phyloP scores from a whole-genome alignment of 140 eudicot species.

The Cichorium intybus region DNA sequence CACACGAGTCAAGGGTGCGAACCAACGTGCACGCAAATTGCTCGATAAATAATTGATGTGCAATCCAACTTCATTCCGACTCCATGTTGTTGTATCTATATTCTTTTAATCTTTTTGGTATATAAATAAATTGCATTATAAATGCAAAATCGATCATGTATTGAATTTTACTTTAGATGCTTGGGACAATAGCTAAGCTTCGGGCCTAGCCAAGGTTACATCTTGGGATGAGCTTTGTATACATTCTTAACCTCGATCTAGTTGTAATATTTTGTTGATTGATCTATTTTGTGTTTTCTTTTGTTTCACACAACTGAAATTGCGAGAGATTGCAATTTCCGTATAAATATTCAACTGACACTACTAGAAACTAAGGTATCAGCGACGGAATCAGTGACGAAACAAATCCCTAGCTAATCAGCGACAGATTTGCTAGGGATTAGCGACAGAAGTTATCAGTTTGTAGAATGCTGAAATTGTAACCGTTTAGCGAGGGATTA shows the following conservation, averaged over 20 bases:
- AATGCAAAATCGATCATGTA: constrained; percentile 18
- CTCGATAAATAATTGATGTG: constrained; percentile 36
- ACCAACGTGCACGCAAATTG: constrained; percentile 67
- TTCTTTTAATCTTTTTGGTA: neutral
- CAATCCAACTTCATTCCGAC: constrained; percentile 11
- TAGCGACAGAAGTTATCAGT: too few species aligned
- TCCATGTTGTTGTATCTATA: constrained; percentile 21
- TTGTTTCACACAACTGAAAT: too few species aligned
- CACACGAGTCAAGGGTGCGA: constrained; percentile 81
- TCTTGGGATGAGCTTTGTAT: constrained; percentile 10
- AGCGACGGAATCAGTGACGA: too few species aligned
- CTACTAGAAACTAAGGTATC: too few species aligned
- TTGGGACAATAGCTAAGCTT: neutral
- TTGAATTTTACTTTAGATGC: neutral
- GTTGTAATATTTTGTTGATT: neutral
- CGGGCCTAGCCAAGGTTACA: constrained; percentile 16
- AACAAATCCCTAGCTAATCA: too few species aligned
- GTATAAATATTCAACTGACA: too few species aligned
- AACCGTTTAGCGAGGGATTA: too few species aligned
- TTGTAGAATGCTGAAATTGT: too few species aligned
- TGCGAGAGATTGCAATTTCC: too few species aligned
- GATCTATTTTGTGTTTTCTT: too few species aligned
- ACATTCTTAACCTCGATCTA: constrained; percentile 2
- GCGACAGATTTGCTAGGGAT: too few species aligned
- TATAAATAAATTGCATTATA: constrained; percentile 29